These are phyloP conservation scores for Dianthus caryophyllus DNA, from an alignment of 148 eudicot species.

Conservation along the genomic window DNA sequence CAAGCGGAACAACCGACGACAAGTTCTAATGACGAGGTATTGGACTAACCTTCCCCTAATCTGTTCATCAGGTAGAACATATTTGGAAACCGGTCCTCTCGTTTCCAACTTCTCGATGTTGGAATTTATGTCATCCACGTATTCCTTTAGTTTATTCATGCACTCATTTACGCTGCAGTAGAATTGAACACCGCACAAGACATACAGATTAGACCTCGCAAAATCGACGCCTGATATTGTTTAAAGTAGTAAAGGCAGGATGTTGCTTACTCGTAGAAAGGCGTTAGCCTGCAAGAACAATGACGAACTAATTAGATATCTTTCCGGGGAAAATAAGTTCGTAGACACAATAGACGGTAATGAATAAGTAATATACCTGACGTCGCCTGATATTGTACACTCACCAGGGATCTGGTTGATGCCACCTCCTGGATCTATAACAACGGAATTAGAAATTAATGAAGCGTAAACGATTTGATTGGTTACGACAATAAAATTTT, in stretches of 20 bases:
- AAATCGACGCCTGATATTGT: not conserved
- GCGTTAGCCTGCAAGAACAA: constrained; percentile 78
- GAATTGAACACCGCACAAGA: constrained; percentile 5
- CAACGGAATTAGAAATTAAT: constrained; percentile 2
- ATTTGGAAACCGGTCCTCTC: constrained; percentile 93
- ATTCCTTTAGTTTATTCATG: constrained; percentile 63
- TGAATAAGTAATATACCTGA: constrained; percentile 48
- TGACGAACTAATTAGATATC: constrained; percentile 15
- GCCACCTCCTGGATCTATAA: constrained; percentile 94
- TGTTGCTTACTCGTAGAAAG: constrained; percentile 74
- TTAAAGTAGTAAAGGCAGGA: constrained; percentile 4
- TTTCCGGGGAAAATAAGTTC: not conserved
- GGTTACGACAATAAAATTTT: not conserved
- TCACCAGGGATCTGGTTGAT: constrained; percentile 89
- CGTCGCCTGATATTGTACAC: constrained; percentile 84
- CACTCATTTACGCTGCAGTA: constrained; percentile 66
- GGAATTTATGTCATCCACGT: constrained; percentile 76
- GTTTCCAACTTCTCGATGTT: constrained; percentile 76
- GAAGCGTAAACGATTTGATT: not conserved
- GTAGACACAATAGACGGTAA: not conserved
- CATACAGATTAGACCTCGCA: not conserved
- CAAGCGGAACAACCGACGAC: not conserved
- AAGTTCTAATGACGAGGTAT: constrained; percentile 16
- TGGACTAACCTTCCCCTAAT: constrained; percentile 83
- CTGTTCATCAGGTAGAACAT: constrained; percentile 80